Conservation (phyloP, 345 rosid genomes). For the Salix caprea region DNA sequence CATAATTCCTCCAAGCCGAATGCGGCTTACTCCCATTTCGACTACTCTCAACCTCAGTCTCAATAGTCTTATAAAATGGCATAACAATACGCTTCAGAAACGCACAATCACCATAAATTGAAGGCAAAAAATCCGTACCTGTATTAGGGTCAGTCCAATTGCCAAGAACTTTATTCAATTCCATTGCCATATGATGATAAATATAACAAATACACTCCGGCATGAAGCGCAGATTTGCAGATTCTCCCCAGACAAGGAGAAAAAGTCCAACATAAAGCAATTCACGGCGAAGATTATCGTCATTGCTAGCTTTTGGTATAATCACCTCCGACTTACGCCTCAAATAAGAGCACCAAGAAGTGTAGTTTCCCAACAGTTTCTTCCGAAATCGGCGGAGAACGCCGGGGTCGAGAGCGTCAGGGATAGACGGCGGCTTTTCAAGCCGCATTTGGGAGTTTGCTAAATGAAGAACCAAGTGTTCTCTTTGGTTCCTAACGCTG, state of each 20-base stretch:
- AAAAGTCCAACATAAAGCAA: conserved; percentile 49
- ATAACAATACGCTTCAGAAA: conserved; percentile 53
- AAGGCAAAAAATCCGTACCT: conserved; percentile 53
- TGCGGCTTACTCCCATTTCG: conserved; percentile 70
- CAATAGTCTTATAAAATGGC: conserved; percentile 61
- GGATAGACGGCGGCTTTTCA: conserved; percentile 38
- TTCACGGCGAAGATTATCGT: conserved; percentile 38
- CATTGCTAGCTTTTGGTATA: conserved; percentile 23
- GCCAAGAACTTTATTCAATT: conserved; percentile 40
- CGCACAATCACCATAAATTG: conserved; percentile 44
- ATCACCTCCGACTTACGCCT: conserved; percentile 39
- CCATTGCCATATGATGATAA: conserved; percentile 58
- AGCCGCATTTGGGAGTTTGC: conserved; percentile 88
- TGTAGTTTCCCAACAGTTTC: conserved; percentile 62
- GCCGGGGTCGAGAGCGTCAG: conserved; percentile 50
- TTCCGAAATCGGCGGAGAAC: conserved; percentile 57
- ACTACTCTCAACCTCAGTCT: conserved; percentile 56
- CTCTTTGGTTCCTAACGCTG: conserved; percentile 79
- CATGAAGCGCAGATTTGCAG: conserved; percentile 50
- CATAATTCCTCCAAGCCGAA: conserved; percentile 90
- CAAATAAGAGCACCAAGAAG: conserved; percentile 71
- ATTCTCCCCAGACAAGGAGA: conserved; percentile 62
- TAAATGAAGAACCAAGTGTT: conserved; percentile 81
- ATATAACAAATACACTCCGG: conserved; percentile 61
- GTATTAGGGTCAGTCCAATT: conserved; percentile 42